These are phyloP conservation scores for Wickerhamiella kurtzmanii DNA, from an alignment of 805 yeast genomes.

Conservation along the genomic window DNA sequence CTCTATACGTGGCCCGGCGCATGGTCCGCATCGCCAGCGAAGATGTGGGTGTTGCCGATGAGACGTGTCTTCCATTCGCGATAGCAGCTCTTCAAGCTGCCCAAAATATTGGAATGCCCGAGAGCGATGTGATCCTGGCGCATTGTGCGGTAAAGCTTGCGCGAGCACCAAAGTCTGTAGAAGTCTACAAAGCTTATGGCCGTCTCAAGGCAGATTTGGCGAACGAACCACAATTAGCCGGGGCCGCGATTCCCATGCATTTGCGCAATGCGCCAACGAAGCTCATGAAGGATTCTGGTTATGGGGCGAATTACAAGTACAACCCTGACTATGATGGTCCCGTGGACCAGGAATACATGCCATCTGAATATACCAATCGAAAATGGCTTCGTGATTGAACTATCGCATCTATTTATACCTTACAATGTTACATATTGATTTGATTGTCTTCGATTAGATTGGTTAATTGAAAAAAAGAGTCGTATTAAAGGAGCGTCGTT, in stretches of 20 bases:
- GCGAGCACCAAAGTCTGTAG: slow-evolving; percentile 71
- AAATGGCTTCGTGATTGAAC: slow-evolving; percentile 11
- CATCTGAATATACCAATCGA: slow-evolving; percentile 30
- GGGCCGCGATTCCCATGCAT: slow-evolving; percentile 53
- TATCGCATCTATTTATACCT: too few species aligned
- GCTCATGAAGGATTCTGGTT: slow-evolving; percentile 80
- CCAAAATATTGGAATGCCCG: slow-evolving; percentile 88
- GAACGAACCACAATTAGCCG: slow-evolving; percentile 43
- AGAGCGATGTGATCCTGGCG: slow-evolving; percentile 75
- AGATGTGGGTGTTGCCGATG: slow-evolving; percentile 80
- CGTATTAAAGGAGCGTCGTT: neutral
- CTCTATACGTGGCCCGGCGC: slow-evolving; percentile 73
- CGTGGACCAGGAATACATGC: slow-evolving; percentile 58
- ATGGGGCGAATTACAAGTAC: slow-evolving; percentile 73
- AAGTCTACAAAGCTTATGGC: slow-evolving; percentile 69
- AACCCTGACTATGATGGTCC: slow-evolving; percentile 73
- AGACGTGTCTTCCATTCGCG: slow-evolving; percentile 73
- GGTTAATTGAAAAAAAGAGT: neutral
- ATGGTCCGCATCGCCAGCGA: slow-evolving; percentile 94
- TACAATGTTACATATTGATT: neutral
- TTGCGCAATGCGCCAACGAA: slow-evolving; percentile 89
- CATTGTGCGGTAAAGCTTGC: slow-evolving; percentile 91
- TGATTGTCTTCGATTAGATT: neutral
- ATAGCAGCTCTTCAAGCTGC: slow-evolving; percentile 74
- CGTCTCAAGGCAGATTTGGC: slow-evolving; percentile 45